Percentiles rank a stretch among this genome's conserved stretches.
phyloP scores from a whole-genome alignment of 225 moss, liverwort and hornwort species.

The Anthoceros angustus region DNA sequence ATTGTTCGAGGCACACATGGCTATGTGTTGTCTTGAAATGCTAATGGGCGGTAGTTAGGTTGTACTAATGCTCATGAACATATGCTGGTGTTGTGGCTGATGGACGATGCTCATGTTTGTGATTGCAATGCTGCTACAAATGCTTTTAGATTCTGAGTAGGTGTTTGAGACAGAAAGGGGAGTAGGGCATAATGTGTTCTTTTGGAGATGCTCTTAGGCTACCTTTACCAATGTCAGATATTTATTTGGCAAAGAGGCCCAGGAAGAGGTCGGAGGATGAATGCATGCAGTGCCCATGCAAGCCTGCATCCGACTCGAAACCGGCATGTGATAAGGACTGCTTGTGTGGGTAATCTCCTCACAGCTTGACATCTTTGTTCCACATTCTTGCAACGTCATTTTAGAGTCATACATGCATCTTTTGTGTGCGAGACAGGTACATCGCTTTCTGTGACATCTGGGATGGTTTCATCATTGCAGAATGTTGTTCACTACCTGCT shows the following conservation, averaged over 20 bases:
- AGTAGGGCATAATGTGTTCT: constrained; percentile 1
- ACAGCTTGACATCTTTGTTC: constrained; percentile 8
- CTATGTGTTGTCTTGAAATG: neutral
- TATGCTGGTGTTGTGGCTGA: neutral
- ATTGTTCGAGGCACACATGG: constrained; percentile 3
- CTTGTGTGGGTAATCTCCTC: constrained; percentile 38
- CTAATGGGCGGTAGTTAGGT: neutral
- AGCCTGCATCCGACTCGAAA: constrained; percentile 16
- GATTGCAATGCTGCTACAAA: neutral
- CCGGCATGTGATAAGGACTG: constrained; percentile 49
- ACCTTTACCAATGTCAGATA: constrained; percentile 17
- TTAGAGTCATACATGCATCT: neutral
- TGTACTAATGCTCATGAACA: neutral
- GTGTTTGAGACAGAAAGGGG: neutral
- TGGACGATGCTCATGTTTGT: neutral
- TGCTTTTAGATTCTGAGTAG: neutral
- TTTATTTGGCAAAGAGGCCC: constrained; percentile 46
- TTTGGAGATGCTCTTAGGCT: constrained; percentile 19
- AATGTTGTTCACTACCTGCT: constrained; percentile 58
- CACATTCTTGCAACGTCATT: neutral
- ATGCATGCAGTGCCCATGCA: constrained; percentile 49
- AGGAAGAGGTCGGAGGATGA: constrained; percentile 39
- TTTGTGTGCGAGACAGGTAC: neutral
- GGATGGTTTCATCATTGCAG: constrained; percentile 14
- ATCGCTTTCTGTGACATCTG: neutral